Evolutionary conservation across 2,329 filamentous ascomycete genomes (phyloP), one percentile per base, ranked within the genome.

Genomic region (Colletotrichum tropicale): DNA sequence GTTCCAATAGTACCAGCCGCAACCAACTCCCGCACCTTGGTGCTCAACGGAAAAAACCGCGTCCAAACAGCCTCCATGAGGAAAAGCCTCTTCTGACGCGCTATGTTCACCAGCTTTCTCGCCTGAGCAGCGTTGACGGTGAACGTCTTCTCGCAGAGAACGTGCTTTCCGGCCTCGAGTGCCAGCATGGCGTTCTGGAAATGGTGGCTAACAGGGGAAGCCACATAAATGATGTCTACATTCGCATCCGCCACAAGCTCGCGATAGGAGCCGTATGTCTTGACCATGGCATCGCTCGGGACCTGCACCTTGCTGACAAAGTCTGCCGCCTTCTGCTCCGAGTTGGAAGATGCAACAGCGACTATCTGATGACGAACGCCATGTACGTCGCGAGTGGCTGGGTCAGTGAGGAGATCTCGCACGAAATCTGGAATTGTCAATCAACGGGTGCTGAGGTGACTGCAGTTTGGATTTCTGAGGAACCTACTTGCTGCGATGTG

Each of bases 41-140:
- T 90, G 81, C 94, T 96, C 9, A 98, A 86, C 2, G 96, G 96
- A 86, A 98, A 97, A 86, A 94, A 97, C 71, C 96, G 89, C 36
- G 95, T 98, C 96, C 95, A 98, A 16, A 98, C 94, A 55, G 95
- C 95, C 85, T 96, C 94, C 94, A 96, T 96, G 75, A 96, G 85
- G 88, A 94, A 94, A 78, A 95, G 82, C 75, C 91, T 90, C 88
- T 95, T 96, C 81, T 91, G 89, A 82, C 87, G 91, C 6, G 96
- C 96, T 75, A 90, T 93, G 76, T 93, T 91, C 60, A 93, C 91
- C 21, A 98, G 89, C 82, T 92, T 92, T 84, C 91, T 91, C 21
- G 94, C 88, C 85, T 98, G 95, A 9, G 91, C 88, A 4, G 94
- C 95, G 77, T 94, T 98, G 77, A 96, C 94, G 1, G 95, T 98